Percentiles rank a stretch among this genome's conserved stretches.
phyloP scores from a whole-genome alignment of 2,329 filamentous ascomycete species.

The Beauveria bassiana region DNA sequence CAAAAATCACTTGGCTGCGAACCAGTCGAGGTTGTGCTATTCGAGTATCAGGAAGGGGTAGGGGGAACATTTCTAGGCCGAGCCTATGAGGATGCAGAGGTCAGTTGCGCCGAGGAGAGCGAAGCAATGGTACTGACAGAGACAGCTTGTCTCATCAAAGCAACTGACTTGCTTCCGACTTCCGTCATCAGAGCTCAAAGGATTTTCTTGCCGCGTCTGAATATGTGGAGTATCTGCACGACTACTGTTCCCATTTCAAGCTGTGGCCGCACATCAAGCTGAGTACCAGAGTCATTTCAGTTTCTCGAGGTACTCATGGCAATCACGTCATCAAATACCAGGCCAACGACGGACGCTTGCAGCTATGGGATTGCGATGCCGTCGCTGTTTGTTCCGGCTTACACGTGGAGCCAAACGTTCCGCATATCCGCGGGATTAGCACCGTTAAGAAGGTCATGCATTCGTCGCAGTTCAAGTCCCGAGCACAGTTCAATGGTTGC shows the following conservation, averaged over 20 bases:
- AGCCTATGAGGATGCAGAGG: neutral
- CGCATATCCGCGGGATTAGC: conserved; percentile 29
- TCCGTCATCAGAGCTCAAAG: conserved; percentile 26
- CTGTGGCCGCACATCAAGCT: conserved; percentile 30
- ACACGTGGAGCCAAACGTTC: conserved; percentile 30
- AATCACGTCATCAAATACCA: conserved; percentile 11
- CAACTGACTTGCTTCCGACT: conserved; percentile 41
- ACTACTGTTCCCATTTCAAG: conserved; percentile 30
- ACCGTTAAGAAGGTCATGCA: conserved; percentile 30
- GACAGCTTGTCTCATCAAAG: conserved; percentile 23
- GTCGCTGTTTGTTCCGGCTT: conserved; percentile 36
- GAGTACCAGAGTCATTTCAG: conserved; percentile 21
- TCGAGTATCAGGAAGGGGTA: conserved; percentile 32
- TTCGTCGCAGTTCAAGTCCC: conserved; percentile 33
- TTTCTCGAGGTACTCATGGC: conserved; percentile 12
- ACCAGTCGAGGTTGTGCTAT: conserved; percentile 31
- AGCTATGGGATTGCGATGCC: conserved; percentile 31
- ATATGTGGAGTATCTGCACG: conserved; percentile 33
- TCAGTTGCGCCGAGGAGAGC: neutral
- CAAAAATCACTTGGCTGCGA: conserved; percentile 23
- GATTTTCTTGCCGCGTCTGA: conserved; percentile 32
- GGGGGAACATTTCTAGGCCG: conserved; percentile 31
- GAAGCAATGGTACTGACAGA: too few species aligned
- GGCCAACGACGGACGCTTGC: neutral
- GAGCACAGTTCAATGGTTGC: conserved; percentile 29